Evolutionary conservation across 345 rosid genomes (phyloP).

Genomic region (Balakata baccata): DNA sequence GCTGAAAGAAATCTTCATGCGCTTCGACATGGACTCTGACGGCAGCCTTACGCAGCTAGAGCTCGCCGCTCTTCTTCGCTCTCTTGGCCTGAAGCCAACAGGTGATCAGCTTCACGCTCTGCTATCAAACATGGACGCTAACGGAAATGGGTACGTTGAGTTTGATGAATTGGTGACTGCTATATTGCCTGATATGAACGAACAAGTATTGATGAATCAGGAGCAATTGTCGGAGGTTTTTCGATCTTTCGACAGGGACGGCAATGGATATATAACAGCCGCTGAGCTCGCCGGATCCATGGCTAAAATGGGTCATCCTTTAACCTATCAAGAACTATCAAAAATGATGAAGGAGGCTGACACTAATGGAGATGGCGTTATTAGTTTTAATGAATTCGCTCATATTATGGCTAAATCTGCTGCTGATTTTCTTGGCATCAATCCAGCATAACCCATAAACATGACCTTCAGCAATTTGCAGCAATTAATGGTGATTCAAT

Average conservation of each 20-base stretch:
- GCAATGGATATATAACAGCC: constrained; percentile 67
- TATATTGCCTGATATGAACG: constrained; percentile 67
- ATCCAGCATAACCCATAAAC: no score
- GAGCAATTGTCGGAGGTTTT: constrained; percentile 63
- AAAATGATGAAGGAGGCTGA: constrained; percentile 92
- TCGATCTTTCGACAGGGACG: constrained; percentile 62
- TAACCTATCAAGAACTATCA: constrained; percentile 62
- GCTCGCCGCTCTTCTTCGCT: constrained; percentile 85
- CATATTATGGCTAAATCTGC: constrained; percentile 77
- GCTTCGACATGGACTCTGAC: constrained; percentile 87
- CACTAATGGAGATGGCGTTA: constrained; percentile 82
- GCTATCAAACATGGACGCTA: constrained; percentile 63
- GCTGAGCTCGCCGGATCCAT: constrained; percentile 74
- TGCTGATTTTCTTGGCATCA: constrained; percentile 59
- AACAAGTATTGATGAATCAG: constrained; percentile 56
- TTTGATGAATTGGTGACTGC: constrained; percentile 72
- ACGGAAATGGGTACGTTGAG: constrained; percentile 74
- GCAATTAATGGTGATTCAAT: no score
- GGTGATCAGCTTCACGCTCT: constrained; percentile 70
- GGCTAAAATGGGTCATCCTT: constrained; percentile 84
- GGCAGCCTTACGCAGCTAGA: constrained; percentile 84
- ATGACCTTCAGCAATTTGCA: no score
- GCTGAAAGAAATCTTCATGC: constrained; percentile 73
- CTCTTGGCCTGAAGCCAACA: constrained; percentile 77
- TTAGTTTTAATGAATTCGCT: constrained; percentile 76